Conservation (phyloP, 345 rosid species). For the Clarkia xantiana region DNA sequence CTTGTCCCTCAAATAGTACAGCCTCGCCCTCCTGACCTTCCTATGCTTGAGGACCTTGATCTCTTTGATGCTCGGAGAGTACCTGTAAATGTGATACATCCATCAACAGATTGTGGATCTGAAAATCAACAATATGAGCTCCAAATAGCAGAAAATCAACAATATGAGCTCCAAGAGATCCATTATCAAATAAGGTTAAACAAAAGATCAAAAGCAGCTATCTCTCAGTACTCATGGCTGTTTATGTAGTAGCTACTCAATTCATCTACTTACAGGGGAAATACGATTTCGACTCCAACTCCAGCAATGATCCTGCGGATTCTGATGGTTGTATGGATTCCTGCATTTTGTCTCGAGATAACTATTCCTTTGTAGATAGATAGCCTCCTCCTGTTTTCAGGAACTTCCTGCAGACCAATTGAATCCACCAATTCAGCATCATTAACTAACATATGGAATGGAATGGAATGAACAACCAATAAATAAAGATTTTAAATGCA, state of each 20-base stretch:
- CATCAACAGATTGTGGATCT: too few species aligned
- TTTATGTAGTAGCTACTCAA: neutral
- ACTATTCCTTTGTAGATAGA: conserved; percentile 79
- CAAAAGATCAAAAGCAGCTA: too few species aligned
- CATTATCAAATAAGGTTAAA: too few species aligned
- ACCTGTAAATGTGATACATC: too few species aligned
- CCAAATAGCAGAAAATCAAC: too few species aligned
- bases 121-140: too few species aligned
- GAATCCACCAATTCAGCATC: conserved; percentile 7
- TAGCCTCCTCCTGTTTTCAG: conserved; percentile 60
- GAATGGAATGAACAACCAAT: neutral
- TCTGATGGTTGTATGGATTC: conserved; percentile 74
- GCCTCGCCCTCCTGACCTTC: conserved; percentile 78
- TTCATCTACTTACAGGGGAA: conserved; percentile 25
- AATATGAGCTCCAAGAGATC: conserved; percentile 1
- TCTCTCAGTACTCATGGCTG: too few species aligned
- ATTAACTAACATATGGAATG: neutral
- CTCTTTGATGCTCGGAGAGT: conserved; percentile 71
- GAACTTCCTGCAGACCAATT: conserved; percentile 48
- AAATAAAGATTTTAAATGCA: neutral
- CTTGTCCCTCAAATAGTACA: conserved; percentile 79
- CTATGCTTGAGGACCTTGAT: conserved; percentile 47
- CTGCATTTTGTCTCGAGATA: conserved; percentile 76
- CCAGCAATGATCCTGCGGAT: conserved; percentile 81
- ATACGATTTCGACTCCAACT: conserved; percentile 60